A percentile compares a stretch with the other conserved stretches of the same genome.
phyloP scores from a whole-genome alignment of 768 basidiomycete genomes.

The Rhizopogon vinicolor region DNA sequence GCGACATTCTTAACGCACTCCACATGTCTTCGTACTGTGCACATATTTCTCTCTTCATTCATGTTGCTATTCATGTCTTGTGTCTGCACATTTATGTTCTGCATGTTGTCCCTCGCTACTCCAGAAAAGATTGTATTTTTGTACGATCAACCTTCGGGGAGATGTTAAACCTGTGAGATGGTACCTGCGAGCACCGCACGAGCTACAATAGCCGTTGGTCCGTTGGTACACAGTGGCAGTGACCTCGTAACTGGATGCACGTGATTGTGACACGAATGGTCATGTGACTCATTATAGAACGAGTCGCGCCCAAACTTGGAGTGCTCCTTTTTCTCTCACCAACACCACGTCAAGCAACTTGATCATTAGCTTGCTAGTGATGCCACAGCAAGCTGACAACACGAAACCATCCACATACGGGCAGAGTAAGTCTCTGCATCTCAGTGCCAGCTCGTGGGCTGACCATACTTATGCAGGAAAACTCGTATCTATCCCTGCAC shows the following conservation, averaged over 20 bases:
- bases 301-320: conserved; percentile 1
- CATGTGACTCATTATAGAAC: neutral
- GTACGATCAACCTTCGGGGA: conserved; percentile 13
- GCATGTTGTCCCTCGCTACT: conserved; percentile 23
- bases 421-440: conserved; percentile 10
- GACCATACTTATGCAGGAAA: conserved; percentile 9
- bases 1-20: conserved; percentile 12
- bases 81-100: conserved; percentile 12
- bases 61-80: conserved; percentile 21
- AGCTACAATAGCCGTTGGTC: no score
- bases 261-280: neutral
- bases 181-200: no score
- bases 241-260: neutral
- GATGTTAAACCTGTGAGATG: neutral
- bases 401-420: conserved; percentile 13
- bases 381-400: conserved; percentile 14
- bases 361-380: conserved; percentile 6
- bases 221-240: no score
- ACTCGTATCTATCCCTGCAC: conserved; percentile 28
- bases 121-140: conserved; percentile 26
- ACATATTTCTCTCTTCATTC: conserved; percentile 3
- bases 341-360: neutral
- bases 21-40: conserved; percentile 11
- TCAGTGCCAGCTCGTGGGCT: neutral
- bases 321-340: neutral